These are phyloP conservation scores for Chimonanthus praecox DNA, from an alignment of 164 flowering plant species.

Conservation along the genomic window DNA sequence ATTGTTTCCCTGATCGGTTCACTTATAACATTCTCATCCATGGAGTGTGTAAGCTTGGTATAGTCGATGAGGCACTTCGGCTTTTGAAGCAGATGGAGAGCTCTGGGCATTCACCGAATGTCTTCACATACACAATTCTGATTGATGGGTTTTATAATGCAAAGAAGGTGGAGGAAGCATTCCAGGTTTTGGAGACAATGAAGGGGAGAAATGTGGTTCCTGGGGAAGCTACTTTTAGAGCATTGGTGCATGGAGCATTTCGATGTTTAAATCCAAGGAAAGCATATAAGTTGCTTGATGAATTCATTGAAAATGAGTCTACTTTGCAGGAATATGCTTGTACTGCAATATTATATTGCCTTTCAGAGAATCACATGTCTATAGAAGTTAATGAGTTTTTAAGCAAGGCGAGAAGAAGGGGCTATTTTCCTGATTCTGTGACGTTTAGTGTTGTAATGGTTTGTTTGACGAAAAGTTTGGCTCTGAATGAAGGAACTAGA, in stretches of 20 bases:
- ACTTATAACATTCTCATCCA: slow-evolving; percentile 88
- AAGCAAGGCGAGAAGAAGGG: slow-evolving; percentile 33
- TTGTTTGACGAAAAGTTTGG: slow-evolving; percentile 52
- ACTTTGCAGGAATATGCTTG: slow-evolving; percentile 37
- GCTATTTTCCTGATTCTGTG: slow-evolving; percentile 38
- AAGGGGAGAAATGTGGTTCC: slow-evolving; percentile 53
- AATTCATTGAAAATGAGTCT: slow-evolving; percentile 37
- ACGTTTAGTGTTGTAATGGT: slow-evolving; percentile 41
- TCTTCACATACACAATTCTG: slow-evolving; percentile 71
- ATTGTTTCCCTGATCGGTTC: slow-evolving; percentile 76
- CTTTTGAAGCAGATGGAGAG: slow-evolving; percentile 80
- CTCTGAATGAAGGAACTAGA: slow-evolving; percentile 45
- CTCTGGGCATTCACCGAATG: slow-evolving; percentile 54
- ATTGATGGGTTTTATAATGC: slow-evolving; percentile 82
- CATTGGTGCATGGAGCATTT: slow-evolving; percentile 81
- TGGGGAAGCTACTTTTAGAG: slow-evolving; percentile 75
- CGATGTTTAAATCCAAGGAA: slow-evolving; percentile 34
- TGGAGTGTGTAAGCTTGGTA: slow-evolving; percentile 82
- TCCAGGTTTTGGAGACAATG: slow-evolving; percentile 58
- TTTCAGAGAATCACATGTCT: slow-evolving; percentile 54
- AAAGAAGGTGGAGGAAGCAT: slow-evolving; percentile 64
- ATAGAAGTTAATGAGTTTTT: slow-evolving; percentile 50
- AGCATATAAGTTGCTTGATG: slow-evolving; percentile 48
- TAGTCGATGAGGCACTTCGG: slow-evolving; percentile 86
- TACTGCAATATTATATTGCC: slow-evolving; percentile 52